Evolutionary conservation across 352 stramenopile genomes (phyloP), one percentile per base, ranked within the genome.

Genomic region (Globisporangium echinulatum): DNA sequence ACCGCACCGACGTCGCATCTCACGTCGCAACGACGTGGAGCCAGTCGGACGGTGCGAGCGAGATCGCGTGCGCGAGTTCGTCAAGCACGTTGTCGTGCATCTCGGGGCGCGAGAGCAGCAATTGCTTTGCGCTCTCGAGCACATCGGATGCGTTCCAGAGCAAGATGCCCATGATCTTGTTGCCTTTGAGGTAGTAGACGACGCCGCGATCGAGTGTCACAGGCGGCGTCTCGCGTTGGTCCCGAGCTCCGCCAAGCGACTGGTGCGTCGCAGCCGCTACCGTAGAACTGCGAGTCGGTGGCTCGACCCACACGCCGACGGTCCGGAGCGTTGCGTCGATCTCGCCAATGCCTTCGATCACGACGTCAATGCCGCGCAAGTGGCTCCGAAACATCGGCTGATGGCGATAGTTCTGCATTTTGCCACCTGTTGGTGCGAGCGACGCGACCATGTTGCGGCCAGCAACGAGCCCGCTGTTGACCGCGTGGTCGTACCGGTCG

Each of bases 101-200:
- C 50, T 87, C 75, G 0, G 85, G 81, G 10, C 84, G 76, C 2
- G 76, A 79, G 8, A 83, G 68, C 71, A 97, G 81, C 15, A 97
- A 63, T 49, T 97, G 79, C 14, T 87, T 82, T 33, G 90, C 89
- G 44, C 71, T 89, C 49, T 96, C 82, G 33, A 96, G 74, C 63
- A 93, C 75, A 53, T 97, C 88, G 25, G 69, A 79, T 0, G 88
- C 87, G 59, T 97, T 97, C 85, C 87, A 96, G 11, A 96, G 69
- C 58, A 97, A 52, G 61, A 97, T 90, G 50, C 90, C 90, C 64
- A 95, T 88, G 61, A 97, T 88, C 59, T 90, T 88, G 72, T 90
- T 94, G 50, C 85, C 85, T 52, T 87, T 82, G 19, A 97, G 67
- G 52, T 97, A 97, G 68, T 97, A 97, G 50, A 97, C 88, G 44